Evolutionary conservation across 2,329 filamentous ascomycete genomes (phyloP).

Genomic region (Ophiocordyceps camponoti-floridani): DNA sequence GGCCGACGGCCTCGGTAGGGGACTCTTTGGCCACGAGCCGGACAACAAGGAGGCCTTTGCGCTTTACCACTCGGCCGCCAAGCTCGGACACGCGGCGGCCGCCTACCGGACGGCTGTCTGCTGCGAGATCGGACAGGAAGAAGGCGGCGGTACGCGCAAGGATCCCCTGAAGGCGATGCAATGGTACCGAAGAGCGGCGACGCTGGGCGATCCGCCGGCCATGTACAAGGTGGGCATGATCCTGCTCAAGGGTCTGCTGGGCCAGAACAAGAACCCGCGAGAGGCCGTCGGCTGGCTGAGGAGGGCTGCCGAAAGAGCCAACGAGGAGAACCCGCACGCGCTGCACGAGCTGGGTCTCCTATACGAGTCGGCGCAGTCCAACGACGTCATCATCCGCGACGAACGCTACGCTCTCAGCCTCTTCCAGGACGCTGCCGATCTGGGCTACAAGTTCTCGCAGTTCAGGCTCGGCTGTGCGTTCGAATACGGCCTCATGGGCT

Average conservation of each 20-base stretch:
- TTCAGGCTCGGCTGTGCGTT: conserved; percentile 75
- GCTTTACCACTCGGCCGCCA: conserved; percentile 85
- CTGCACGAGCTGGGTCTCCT: conserved; percentile 69
- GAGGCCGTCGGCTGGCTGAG: conserved; percentile 90
- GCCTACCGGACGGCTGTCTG: conserved; percentile 94
- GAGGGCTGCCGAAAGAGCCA: conserved; percentile 73
- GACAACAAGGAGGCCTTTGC: conserved; percentile 88
- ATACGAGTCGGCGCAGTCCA: conserved; percentile 44
- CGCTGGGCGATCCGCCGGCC: conserved; percentile 74
- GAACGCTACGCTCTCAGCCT: conserved; percentile 65
- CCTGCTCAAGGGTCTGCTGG: conserved; percentile 78
- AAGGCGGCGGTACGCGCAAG: conserved; percentile 79
- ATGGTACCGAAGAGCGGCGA: conserved; percentile 91
- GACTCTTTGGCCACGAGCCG: conserved; percentile 56
- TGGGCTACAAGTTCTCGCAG: conserved; percentile 92
- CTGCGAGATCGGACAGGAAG: conserved; percentile 89
- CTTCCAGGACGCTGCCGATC: conserved; percentile 67
- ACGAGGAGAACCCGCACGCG: conserved; percentile 82
- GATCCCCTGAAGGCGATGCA: conserved; percentile 91
- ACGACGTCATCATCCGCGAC: conserved; percentile 63
- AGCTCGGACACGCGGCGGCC: conserved; percentile 66
- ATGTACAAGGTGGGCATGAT: conserved; percentile 99
- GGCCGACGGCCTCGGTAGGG: conserved; percentile 76
- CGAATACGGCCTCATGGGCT: conserved; percentile 76
- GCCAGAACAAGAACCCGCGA: conserved; percentile 62